Conservation (phyloP, 1,284 basidiomycete genomes). For the Fomitopsis pinicola region DNA sequence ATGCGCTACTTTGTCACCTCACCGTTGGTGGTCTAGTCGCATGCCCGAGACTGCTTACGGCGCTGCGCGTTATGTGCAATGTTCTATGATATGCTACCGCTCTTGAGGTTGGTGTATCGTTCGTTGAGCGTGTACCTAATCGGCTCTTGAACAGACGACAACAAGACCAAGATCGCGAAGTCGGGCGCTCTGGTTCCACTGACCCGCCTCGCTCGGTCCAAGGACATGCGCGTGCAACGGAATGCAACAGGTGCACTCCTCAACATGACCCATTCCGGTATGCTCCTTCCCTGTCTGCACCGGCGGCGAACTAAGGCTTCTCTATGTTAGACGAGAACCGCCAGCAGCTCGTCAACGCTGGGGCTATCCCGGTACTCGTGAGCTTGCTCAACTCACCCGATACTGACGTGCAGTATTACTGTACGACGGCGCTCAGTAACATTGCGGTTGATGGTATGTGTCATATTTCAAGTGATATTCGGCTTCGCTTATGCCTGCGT, state of each 20-base stretch:
- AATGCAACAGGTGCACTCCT: conserved; percentile 98
- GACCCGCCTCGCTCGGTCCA: conserved; percentile 93
- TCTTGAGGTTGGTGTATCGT: neutral
- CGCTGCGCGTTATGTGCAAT: too few relatives aligned
- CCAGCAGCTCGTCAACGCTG: conserved; percentile 97
- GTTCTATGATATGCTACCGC: too few relatives aligned
- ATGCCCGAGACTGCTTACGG: too few relatives aligned
- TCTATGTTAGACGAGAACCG: conserved; percentile 84
- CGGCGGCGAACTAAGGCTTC: conserved; percentile 3
- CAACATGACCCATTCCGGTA: conserved; percentile 99
- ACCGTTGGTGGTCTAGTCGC: too few relatives aligned
- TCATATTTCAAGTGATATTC: neutral
- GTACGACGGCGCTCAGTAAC: conserved; percentile 97
- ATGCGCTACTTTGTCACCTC: too few relatives aligned
- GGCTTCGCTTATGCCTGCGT: neutral
- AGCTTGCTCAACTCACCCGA: conserved; percentile 94
- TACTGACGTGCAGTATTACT: conserved; percentile 99
- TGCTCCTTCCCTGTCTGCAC: conserved; percentile 21
- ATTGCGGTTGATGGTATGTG: conserved; percentile 90
- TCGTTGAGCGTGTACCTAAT: neutral
- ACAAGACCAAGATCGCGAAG: conserved; percentile 99
- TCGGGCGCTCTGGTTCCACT: conserved; percentile 97
- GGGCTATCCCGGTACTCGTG: conserved; percentile 97
- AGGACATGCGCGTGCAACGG: conserved; percentile 98
- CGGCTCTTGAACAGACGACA: conserved; percentile 68